Percentiles rank a stretch among this genome's conserved stretches.
phyloP scores from a whole-genome alignment of 805 yeast genomes.

The Candida sonorensis region DNA sequence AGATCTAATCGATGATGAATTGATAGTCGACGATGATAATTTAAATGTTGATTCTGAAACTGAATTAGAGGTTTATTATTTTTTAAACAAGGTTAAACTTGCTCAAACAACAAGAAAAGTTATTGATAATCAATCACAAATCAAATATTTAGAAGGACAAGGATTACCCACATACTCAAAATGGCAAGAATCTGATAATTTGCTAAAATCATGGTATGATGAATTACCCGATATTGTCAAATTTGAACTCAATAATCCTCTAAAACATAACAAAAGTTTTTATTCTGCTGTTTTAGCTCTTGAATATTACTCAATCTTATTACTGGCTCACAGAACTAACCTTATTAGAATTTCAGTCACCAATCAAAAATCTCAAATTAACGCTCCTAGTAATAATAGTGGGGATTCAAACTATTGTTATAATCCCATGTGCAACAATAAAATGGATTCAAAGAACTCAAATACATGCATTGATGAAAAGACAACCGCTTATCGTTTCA shows the following conservation, averaged over 20 bases:
- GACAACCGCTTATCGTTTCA: too few relatives aligned
- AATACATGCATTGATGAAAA: too few relatives aligned
- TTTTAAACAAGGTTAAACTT: slow-evolving; percentile 55
- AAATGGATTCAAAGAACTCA: slow-evolving; percentile 28
- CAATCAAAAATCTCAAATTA: too few relatives aligned
- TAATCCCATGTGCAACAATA: too few relatives aligned
- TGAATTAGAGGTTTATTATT: slow-evolving; percentile 42
- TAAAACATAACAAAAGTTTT: slow-evolving; percentile 28
- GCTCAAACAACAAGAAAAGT: slow-evolving; percentile 63
- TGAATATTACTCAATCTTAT: slow-evolving; percentile 62
- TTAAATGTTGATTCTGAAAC: slow-evolving; percentile 34
- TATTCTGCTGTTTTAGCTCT: slow-evolving; percentile 54
- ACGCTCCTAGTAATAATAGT: too few relatives aligned
- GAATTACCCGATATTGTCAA: slow-evolving; percentile 53
- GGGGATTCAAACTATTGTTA: too few relatives aligned
- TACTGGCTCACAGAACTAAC: slow-evolving; percentile 65
- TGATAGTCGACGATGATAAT: too few relatives aligned
- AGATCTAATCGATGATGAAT: slow-evolving; percentile 61
- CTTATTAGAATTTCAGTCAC: slow-evolving; percentile 31
- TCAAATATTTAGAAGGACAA: slow-evolving; percentile 25
- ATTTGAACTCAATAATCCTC: slow-evolving; percentile 37
- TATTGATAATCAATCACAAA: slow-evolving; percentile 8
- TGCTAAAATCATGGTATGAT: slow-evolving; percentile 69
- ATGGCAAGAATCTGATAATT: slow-evolving; percentile 56
- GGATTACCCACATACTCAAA: slow-evolving; percentile 33